Percentiles rank a stretch among this genome's conserved stretches.
phyloP scores from a whole-genome alignment of 2,329 filamentous ascomycete species.

The Onygena corvina region DNA sequence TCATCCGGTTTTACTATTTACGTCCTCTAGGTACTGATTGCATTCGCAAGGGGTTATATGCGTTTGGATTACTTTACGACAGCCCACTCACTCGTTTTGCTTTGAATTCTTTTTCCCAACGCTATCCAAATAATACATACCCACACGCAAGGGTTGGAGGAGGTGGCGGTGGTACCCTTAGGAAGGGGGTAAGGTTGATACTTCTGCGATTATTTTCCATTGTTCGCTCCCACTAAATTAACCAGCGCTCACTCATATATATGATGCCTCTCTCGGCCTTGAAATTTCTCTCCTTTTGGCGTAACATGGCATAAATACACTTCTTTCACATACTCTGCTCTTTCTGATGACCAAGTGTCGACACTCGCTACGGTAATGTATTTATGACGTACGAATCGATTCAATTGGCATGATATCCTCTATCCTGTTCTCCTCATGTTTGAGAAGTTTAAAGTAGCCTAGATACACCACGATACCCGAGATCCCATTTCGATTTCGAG shows the following conservation, averaged over 20 bases:
- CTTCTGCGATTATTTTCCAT: conserved; percentile 1
- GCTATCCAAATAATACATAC: not conserved
- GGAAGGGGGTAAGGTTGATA: conserved; percentile 1
- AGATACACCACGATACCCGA: no score
- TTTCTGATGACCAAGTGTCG: not conserved
- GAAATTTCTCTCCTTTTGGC: not conserved
- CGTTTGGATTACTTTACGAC: conserved; percentile 1
- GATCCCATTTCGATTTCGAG: no score
- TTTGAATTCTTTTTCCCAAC: not conserved
- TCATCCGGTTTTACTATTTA: not conserved
- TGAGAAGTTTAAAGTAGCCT: not conserved
- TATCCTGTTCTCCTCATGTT: not conserved
- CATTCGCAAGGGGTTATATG: conserved; percentile 6
- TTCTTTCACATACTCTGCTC: not conserved
- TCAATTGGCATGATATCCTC: not conserved
- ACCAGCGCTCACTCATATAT: conserved; percentile 1
- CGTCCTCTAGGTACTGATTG: conserved; percentile 1
- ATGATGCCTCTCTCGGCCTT: conserved; percentile 4
- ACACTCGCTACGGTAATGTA: not conserved
- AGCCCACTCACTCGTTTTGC: not conserved
- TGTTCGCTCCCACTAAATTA: not conserved
- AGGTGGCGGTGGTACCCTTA: not conserved
- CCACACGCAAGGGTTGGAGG: not conserved
- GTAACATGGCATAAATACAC: conserved; percentile 5
- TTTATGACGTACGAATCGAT: not conserved